Percentiles rank a stretch among this genome's conserved stretches.
Conservation (phyloP, 2,329 filamentous ascomycete genomes). For the Magnaporthales sp. region DNA sequence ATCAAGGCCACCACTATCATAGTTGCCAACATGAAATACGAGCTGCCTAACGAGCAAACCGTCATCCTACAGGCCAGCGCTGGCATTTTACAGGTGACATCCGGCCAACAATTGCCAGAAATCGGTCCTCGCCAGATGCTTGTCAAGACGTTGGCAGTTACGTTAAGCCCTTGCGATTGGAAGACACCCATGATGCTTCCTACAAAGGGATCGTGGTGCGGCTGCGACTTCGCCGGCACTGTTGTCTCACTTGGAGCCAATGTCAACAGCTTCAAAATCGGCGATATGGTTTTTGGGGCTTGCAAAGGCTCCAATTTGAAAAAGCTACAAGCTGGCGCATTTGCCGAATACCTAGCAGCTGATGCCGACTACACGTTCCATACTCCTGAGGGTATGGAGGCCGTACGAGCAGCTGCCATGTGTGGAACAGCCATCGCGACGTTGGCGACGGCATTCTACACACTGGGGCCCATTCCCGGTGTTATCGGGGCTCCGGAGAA, state of each 20-base stretch:
- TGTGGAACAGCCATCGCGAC: background rate
- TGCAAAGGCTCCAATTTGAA: constrained; percentile 13
- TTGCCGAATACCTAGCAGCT: constrained; percentile 18
- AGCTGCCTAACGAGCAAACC: no score
- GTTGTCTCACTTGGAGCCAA: constrained; percentile 17
- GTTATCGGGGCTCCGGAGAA: background rate
- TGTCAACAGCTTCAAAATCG: constrained; percentile 7
- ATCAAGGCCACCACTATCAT: no score
- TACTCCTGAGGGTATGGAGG: constrained; percentile 12
- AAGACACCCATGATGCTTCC: no score
- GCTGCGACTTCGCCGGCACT: constrained; percentile 25
- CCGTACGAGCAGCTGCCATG: no score
- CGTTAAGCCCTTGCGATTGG: no score
- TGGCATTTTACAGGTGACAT: no score
- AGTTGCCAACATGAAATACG: no score
- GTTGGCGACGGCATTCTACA: background rate
- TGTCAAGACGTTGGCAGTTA: no score
- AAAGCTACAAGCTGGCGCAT: constrained; percentile 17
- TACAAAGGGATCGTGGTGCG: constrained; percentile 7
- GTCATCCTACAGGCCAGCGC: no score
- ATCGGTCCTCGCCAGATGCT: no score
- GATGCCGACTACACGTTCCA: constrained; percentile 11
- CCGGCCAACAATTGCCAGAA: no score
- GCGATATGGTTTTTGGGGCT: constrained; percentile 18
- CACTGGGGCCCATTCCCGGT: background rate